Percentiles rank a stretch among this genome's conserved stretches.
phyloP scores from a whole-genome alignment of 768 basidiomycete species.

The Termitomyces sp. region DNA sequence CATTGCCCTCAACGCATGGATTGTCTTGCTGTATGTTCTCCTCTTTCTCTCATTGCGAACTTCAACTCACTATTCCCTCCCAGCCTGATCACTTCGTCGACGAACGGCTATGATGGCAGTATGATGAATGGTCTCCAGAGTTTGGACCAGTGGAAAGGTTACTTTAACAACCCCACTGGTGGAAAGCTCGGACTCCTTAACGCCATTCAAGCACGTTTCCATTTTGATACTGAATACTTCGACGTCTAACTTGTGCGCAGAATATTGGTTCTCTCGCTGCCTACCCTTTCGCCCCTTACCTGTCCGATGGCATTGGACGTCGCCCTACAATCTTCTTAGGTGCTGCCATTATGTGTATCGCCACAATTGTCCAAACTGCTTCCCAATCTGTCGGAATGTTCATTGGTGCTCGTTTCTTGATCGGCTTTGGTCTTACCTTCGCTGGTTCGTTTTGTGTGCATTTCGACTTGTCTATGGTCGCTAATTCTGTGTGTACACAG shows the following conservation, averaged over 20 bases:
- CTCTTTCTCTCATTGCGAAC: background rate
- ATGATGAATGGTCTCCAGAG: slow-evolving; percentile 81
- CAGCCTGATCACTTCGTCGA: slow-evolving; percentile 71
- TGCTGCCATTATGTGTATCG: slow-evolving; percentile 65
- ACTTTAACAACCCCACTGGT: slow-evolving; percentile 55
- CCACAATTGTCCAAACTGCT: slow-evolving; percentile 64
- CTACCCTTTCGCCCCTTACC: slow-evolving; percentile 65
- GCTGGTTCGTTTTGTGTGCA: slow-evolving; percentile 35
- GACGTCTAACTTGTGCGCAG: slow-evolving; percentile 23
- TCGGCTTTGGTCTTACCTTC: slow-evolving; percentile 74
- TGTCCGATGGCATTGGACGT: slow-evolving; percentile 71
- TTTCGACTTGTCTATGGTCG: slow-evolving; percentile 7
- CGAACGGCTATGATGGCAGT: slow-evolving; percentile 71
- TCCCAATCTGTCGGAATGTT: slow-evolving; percentile 74
- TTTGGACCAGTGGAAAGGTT: slow-evolving; percentile 54
- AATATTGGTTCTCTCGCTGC: slow-evolving; percentile 67
- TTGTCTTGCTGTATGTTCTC: slow-evolving; percentile 50
- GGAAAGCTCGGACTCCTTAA: slow-evolving; percentile 63
- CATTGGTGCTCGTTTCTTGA: slow-evolving; percentile 74
- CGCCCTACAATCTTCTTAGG: slow-evolving; percentile 62
- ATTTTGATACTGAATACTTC: background rate
- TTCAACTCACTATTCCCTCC: background rate
- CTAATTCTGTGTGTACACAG: slow-evolving; percentile 21
- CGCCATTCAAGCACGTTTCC: slow-evolving; percentile 59
- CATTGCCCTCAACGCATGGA: slow-evolving; percentile 64